Conservation (phyloP, 2,329 filamentous ascomycete genomes). For the Sphaerulina vaccinii region DNA sequence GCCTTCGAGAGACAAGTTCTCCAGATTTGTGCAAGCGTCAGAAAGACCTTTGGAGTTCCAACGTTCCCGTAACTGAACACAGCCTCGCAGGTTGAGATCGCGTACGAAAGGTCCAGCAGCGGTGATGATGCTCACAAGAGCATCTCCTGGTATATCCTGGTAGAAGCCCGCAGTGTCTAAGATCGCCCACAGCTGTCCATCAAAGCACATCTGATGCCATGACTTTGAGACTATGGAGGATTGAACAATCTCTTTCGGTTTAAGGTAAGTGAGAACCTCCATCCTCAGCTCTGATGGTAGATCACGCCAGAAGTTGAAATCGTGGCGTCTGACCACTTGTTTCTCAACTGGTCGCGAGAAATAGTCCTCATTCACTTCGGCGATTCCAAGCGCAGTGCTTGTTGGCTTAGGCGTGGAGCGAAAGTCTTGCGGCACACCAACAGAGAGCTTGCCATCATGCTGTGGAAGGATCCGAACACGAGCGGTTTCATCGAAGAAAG, state of each 20-base stretch:
- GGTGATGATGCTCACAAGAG: conserved; percentile 79
- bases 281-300: conserved; percentile 82
- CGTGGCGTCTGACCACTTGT: conserved; percentile 34
- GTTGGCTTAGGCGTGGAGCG: conserved; percentile 49
- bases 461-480: conserved; percentile 56
- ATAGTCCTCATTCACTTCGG: conserved; percentile 47
- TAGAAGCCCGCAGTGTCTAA: conserved; percentile 81
- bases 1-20: conserved; percentile 84
- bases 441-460: conserved; percentile 51
- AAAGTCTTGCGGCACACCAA: conserved; percentile 64
- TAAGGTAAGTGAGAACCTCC: conserved; percentile 71
- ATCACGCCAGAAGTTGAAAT: conserved; percentile 71
- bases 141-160: conserved; percentile 77
- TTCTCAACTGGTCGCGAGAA: conserved; percentile 42
- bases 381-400: conserved; percentile 29
- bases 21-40: conserved; percentile 81
- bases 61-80: conserved; percentile 80
- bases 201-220: conserved; percentile 83
- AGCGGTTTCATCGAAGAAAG: conserved; percentile 54
- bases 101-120: conserved; percentile 86
- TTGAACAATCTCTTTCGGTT: conserved; percentile 76
- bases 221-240: conserved; percentile 73
- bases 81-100: conserved; percentile 86
- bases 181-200: conserved; percentile 87
- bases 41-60: conserved; percentile 74